phyloP scores from a whole-genome alignment of 2,329 filamentous ascomycete species.

The Fusarium sp. region DNA sequence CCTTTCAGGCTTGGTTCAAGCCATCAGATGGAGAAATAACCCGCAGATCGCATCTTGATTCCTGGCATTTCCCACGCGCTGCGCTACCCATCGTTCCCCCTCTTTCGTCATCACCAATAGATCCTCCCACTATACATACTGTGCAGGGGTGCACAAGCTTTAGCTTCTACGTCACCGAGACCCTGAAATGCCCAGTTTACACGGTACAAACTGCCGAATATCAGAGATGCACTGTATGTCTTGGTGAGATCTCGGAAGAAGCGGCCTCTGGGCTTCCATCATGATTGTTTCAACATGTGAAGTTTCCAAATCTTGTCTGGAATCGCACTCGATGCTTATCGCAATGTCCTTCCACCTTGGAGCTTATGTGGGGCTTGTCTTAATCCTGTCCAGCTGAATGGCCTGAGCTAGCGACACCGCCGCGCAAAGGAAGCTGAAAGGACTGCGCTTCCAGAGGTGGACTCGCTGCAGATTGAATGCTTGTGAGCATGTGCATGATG shows the following conservation, averaged over 20 bases:
- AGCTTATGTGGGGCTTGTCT: conserved; percentile 18
- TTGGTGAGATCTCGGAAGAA: conserved; percentile 10
- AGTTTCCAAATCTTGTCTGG: neutral
- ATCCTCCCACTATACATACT: neutral
- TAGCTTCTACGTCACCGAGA: conserved; percentile 45
- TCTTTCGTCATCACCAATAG: conserved; percentile 36
- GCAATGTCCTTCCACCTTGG: conserved; percentile 13
- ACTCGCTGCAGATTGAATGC: neutral
- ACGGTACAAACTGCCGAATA: conserved; percentile 10
- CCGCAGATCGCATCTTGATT: conserved; percentile 37
- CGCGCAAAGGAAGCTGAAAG: conserved; percentile 28
- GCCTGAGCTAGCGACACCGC: conserved; percentile 32
- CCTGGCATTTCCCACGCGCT: conserved; percentile 4
- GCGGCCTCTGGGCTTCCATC: conserved; percentile 17
- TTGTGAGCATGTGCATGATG: neutral
- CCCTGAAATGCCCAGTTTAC: conserved; percentile 29
- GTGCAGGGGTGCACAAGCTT: conserved; percentile 23
- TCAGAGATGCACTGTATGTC: neutral
- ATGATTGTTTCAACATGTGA: conserved; percentile 16
- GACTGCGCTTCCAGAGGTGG: conserved; percentile 8
- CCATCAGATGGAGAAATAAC: conserved; percentile 25
- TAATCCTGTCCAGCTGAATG: conserved; percentile 10
- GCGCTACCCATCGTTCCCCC: neutral
- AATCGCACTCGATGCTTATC: neutral
- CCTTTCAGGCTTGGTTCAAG: conserved; percentile 15